Evolutionary conservation across 2,329 filamentous ascomycete species (phyloP), one percentile per base, ranked within the genome.

Genomic region (Clarireedia paspali): DNA sequence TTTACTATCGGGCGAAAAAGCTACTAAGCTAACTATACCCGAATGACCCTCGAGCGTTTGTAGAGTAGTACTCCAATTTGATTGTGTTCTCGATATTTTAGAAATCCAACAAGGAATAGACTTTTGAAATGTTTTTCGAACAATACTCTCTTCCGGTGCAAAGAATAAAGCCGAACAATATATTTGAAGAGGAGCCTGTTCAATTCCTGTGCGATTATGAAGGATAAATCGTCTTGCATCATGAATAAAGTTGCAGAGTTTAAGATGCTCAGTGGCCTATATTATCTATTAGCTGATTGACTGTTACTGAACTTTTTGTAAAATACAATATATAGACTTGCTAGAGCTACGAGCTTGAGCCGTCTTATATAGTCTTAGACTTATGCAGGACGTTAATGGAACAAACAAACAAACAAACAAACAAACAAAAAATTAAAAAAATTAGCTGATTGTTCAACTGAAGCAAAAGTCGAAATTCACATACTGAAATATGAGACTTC

Each of bases 121-220:
- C 17, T 30, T 48, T 20, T 36, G 17, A 34, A 48, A 48, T 36
- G 6, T 9, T 48, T 26, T 48, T 34, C 47, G 47, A 48, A 48
- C 2, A 15, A 48, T 48, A 48, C 47, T 48, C 17, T 50, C 6
- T 15, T 50, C 30, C 26, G 47, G 47, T 1, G 47, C 47, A 38
- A 50, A 50, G 17, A 50, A 23, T 23, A 50, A 30, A 0, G 30
- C 30, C 15, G 47, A 50, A 39, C 47, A 50, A 34, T 50, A 50
- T 15, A 39, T 38, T 50, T 50, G 47, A 20, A 50, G 47, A n/a
- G 47, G 47, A 12, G 47, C 30, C 17, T 49, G 47, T 49, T 49
- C 47, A 49, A 50, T 40, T 39, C 24, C 36, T 50, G 34, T 17
- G 34, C 47, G 34, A 4, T 50, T 50, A 39, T 34, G 5, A 15